phyloP scores from a whole-genome alignment of 495 filamentous ascomycete genomes.

The Podospora bellae-mahoneyi region DNA sequence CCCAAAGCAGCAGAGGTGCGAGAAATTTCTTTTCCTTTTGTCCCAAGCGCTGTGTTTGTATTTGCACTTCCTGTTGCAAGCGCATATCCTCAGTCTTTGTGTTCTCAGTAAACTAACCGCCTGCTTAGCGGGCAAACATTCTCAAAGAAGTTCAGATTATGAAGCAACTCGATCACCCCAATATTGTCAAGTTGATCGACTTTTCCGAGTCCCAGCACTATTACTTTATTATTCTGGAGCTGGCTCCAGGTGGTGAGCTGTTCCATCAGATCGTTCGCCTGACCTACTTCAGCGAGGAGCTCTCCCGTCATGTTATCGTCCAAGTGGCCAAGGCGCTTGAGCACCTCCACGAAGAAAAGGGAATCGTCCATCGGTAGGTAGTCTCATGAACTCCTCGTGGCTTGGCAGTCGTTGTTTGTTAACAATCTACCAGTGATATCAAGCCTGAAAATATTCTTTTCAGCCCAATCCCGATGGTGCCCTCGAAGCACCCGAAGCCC shows the following conservation, averaged over 20 bases:
- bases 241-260: constrained; percentile 91
- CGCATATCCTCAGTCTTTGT: not conserved
- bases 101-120: constrained; percentile 14
- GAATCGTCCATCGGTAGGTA: constrained; percentile 91
- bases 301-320: constrained; percentile 88
- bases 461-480: constrained; percentile 76
- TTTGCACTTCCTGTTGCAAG: not conserved
- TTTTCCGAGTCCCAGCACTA: constrained; percentile 93
- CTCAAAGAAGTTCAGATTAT: constrained; percentile 99
- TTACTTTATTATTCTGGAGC: constrained; percentile 94
- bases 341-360: constrained; percentile 90
- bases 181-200: constrained; percentile 87
- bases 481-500: constrained; percentile 74
- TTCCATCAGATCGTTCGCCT: constrained; percentile 98
- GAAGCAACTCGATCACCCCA: constrained; percentile 92
- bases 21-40: constrained; percentile 46
- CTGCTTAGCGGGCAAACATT: constrained; percentile 81
- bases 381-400: not conserved
- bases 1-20: constrained; percentile 98
- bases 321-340: constrained; percentile 92
- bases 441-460: constrained; percentile 98
- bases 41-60: not conserved
- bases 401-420: constrained; percentile 4
- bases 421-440: constrained; percentile 67
- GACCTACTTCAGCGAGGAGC: constrained; percentile 96